Base-by-base conservation (phyloP, 768 basidiomycete species). In the Lactifluus piperatus region DNA sequence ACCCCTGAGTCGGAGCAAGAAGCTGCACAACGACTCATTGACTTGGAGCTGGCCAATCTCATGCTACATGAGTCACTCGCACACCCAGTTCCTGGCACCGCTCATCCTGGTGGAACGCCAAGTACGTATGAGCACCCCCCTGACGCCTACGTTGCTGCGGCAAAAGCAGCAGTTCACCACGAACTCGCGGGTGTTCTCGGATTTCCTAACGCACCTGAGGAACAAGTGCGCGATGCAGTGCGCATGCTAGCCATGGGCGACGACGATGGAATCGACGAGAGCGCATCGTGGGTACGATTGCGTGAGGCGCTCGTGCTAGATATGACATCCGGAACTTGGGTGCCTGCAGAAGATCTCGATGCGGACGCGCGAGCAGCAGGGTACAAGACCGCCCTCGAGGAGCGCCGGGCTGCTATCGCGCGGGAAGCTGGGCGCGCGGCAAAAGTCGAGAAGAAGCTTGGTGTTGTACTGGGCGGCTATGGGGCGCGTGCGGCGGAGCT, bases 401-500 rank as follows among this genome's bases (percentile, higher is more conserved):
- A 82, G 51, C 77, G 77, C 55, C 82, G 85, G 27, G 85, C 85
- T 16, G 70, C 74, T 51, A 92, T 99, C 85, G 73, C 83, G 34
- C 83, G 81, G 68, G 89, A 94, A 68, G 88, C 90, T 0, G 80
- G 77, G 54, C 91, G 88, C 69, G 87, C 89, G 0, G 71, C 80
- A 22, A 98, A 97, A 76, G 69, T 78, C 5, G 95, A 97, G 77
- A 97, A 94, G 81, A 95, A 93, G 71, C 81, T 98, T 10, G 80
- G 77, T 9, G 82, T 93, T 57, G 81, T 81, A 14, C 81, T 98
- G 3, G 94, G 94, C n/a, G 97, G 97, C 9, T 98, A 98, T 70
- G 82, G 90, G 68, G 79, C 80, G 39, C 83, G 94, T 10, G 83
- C 84, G 29, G 78, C 78, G 67, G 80, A 81, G 41, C 76, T 94